These are phyloP conservation scores for Dictyostelium firmibasis DNA, from an alignment of 78 protist species.

Conservation along the genomic window DNA sequence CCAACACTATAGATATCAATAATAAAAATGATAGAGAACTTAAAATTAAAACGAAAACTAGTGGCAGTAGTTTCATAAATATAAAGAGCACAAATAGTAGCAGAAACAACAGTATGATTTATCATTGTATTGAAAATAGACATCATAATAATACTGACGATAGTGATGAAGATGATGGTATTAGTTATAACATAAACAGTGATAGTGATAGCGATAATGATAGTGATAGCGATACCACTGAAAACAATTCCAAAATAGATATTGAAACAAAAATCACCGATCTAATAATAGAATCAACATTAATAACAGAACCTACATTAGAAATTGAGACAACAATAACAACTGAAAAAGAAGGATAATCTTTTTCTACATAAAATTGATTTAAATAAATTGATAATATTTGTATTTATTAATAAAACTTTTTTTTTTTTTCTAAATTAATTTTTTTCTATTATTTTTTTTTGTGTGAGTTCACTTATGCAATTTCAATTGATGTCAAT, in stretches of 20 bases:
- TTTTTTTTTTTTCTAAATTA: not conserved
- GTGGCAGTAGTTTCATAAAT: not conserved
- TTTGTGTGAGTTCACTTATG: not conserved
- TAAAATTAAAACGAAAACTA: not conserved
- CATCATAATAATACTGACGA: not conserved
- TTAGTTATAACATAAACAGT: not conserved
- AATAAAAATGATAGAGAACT: not conserved
- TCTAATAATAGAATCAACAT: not conserved
- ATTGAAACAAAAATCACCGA: not conserved
- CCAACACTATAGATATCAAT: not conserved
- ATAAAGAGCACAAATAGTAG: not conserved
- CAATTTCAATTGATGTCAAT: not conserved
- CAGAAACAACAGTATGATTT: not conserved
- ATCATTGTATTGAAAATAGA: not conserved
- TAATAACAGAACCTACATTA: not conserved
- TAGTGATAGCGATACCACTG: not conserved
- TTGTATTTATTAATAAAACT: not conserved
- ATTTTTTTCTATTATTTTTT: too few species aligned
- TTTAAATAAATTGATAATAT: not conserved
- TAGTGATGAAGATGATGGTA: not conserved
- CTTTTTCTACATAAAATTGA: not conserved
- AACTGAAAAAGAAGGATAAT: not conserved
- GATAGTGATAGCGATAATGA: not conserved
- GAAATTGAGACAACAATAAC: not conserved
- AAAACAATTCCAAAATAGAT: not conserved